Conservation (phyloP, 2,329 filamentous ascomycete species). For the Stagonosporopsis tanaceti region DNA sequence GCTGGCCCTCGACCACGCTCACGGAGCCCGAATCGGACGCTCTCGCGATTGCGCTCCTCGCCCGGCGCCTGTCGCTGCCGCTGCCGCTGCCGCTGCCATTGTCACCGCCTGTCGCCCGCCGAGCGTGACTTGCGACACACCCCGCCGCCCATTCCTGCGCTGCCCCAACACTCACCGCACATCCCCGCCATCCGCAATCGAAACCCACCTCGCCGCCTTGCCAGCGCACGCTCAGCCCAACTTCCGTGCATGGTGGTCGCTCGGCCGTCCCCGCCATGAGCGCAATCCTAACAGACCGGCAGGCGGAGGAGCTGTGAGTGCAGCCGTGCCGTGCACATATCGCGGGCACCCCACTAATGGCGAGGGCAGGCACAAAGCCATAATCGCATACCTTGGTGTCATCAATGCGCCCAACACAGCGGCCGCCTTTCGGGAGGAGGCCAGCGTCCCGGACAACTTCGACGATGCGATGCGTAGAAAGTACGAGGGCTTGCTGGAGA, state of each 20-base stretch:
- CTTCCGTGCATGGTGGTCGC: constrained; percentile 43
- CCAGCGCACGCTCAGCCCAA: constrained; percentile 9
- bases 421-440: constrained; percentile 76
- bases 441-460: constrained; percentile 75
- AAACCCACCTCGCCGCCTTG: constrained; percentile 12
- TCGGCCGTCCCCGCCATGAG: constrained; percentile 64
- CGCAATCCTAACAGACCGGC: constrained; percentile 76
- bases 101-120: neutral
- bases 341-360: constrained; percentile 23
- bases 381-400: constrained; percentile 85
- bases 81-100: neutral
- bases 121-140: constrained; percentile 6
- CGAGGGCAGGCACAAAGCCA: constrained; percentile 80
- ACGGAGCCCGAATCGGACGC: neutral
- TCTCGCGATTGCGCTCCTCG: neutral
- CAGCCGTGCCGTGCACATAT: neutral
- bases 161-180: constrained; percentile 32
- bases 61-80: neutral
- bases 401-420: constrained; percentile 75
- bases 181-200: constrained; percentile 32
- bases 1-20: neutral
- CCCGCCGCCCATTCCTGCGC: constrained; percentile 9
- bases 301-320: constrained; percentile 88
- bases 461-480: constrained; percentile 87
- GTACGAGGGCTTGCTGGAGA: constrained; percentile 92